phyloP scores from a whole-genome alignment of 169 alveolate genomes.

The Eimeria nieschulzi region DNA sequence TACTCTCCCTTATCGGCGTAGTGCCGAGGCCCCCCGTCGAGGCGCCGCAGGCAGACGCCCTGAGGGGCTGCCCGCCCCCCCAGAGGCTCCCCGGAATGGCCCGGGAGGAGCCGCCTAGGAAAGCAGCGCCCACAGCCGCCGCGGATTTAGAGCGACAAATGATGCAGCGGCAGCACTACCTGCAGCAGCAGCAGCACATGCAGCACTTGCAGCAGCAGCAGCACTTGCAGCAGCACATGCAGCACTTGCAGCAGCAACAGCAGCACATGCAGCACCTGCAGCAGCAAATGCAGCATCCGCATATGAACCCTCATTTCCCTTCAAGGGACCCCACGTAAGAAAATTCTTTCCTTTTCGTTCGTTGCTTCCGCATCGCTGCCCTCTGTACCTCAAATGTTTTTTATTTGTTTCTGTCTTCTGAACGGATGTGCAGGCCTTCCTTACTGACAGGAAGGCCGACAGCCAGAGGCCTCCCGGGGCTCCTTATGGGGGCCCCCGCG shows the following conservation, averaged over 20 bases:
- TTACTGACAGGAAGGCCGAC: background rate
- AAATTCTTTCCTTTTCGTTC: background rate
- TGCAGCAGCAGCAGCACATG: conserved; percentile 1
- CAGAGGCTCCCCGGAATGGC: background rate
- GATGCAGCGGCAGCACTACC: background rate
- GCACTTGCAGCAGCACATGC: background rate
- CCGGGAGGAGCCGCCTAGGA: conserved; percentile 2
- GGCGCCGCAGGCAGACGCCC: background rate
- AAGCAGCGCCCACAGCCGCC: background rate
- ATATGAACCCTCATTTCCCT: no score
- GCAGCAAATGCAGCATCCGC: background rate
- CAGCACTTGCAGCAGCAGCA: background rate
- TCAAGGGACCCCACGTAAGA: background rate
- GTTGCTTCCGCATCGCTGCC: background rate
- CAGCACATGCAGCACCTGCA: background rate
- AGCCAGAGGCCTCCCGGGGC: background rate
- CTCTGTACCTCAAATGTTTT: background rate
- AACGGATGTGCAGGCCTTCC: background rate
- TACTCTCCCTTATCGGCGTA: conserved; percentile 24
- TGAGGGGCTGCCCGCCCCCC: background rate
- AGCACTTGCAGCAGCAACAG: background rate
- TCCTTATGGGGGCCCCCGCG: background rate
- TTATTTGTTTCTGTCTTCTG: background rate
- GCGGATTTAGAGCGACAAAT: background rate
- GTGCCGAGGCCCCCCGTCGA: background rate